Conservation (phyloP, 495 filamentous ascomycete genomes). For the Xylaria grammica region DNA sequence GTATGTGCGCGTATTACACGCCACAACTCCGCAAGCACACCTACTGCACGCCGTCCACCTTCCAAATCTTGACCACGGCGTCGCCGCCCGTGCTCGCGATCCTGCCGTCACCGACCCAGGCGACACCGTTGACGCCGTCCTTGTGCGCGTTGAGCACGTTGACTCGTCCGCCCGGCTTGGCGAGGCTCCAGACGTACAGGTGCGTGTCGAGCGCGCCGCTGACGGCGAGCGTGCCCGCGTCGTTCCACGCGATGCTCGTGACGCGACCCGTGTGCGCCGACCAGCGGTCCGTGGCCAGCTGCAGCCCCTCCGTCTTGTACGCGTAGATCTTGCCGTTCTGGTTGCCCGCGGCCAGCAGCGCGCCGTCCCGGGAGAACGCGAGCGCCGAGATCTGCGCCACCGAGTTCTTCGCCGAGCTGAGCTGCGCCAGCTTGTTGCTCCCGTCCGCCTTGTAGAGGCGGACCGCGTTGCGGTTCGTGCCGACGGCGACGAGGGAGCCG, state of each 20-base stretch:
- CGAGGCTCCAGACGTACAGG: slow-evolving; percentile 88
- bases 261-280: slow-evolving; percentile 89
- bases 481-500: slow-evolving; percentile 72
- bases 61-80: slow-evolving; percentile 90
- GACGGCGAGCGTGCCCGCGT: slow-evolving; percentile 72
- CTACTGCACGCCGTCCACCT: slow-evolving; percentile 66
- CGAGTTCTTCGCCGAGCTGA: slow-evolving; percentile 55
- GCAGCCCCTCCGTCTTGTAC: slow-evolving; percentile 66
- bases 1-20: too few relatives aligned
- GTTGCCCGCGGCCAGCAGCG: slow-evolving; percentile 79
- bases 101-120: slow-evolving; percentile 75
- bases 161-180: slow-evolving; percentile 78
- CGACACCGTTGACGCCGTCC: slow-evolving; percentile 89
- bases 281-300: slow-evolving; percentile 78
- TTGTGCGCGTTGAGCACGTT: slow-evolving; percentile 87
- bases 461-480: slow-evolving; percentile 71
- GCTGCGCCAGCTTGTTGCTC: slow-evolving; percentile 45
- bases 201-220: slow-evolving; percentile 90
- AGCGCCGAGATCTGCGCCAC: slow-evolving; percentile 68
- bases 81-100: slow-evolving; percentile 84
- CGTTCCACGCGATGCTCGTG: slow-evolving; percentile 82
- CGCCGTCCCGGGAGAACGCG: slow-evolving; percentile 76
- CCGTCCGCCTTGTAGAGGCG: slow-evolving; percentile 68
- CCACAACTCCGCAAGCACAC: background rate
- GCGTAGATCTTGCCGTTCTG: slow-evolving; percentile 84